Conservation (phyloP, 345 rosid genomes). For the Arabidopsis suecica region DNA sequence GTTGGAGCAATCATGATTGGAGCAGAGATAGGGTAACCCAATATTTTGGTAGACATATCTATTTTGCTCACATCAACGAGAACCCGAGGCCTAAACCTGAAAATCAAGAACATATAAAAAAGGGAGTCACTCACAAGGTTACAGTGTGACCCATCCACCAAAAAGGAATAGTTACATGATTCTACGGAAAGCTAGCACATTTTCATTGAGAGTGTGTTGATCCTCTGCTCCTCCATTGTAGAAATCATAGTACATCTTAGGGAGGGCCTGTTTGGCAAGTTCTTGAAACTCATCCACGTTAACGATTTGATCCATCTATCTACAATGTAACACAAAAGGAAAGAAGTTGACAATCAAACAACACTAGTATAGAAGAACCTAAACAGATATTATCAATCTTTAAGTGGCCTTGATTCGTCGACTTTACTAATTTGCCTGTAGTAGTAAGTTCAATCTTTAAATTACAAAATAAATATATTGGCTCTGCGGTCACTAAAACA, state of each 20-base stretch:
- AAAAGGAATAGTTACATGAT: conserved; percentile 52
- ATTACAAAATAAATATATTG: neutral
- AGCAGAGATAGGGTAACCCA: conserved; percentile 66
- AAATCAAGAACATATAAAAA: neutral
- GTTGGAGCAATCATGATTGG: conserved; percentile 88
- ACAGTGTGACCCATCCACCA: neutral
- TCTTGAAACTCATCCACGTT: conserved; percentile 77
- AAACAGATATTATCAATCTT: neutral
- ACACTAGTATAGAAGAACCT: neutral
- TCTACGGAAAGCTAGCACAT: conserved; percentile 65
- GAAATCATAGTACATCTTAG: conserved; percentile 80
- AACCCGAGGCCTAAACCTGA: conserved; percentile 77
- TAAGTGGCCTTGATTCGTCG: neutral
- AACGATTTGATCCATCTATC: conserved; percentile 63
- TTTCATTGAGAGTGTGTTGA: conserved; percentile 66
- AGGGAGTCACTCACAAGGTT: too few species aligned
- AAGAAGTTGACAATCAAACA: conserved; percentile 11
- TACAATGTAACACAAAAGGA: neutral
- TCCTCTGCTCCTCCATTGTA: conserved; percentile 81
- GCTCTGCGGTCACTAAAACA: neutral
- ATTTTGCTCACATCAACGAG: conserved; percentile 74
- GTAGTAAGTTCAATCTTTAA: neutral
- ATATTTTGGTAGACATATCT: conserved; percentile 55
- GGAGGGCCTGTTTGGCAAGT: conserved; percentile 74
- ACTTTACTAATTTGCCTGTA: neutral